phyloP scores from a whole-genome alignment of 2,329 filamentous ascomycete genomes.

The Daldinia eschscholtzii region DNA sequence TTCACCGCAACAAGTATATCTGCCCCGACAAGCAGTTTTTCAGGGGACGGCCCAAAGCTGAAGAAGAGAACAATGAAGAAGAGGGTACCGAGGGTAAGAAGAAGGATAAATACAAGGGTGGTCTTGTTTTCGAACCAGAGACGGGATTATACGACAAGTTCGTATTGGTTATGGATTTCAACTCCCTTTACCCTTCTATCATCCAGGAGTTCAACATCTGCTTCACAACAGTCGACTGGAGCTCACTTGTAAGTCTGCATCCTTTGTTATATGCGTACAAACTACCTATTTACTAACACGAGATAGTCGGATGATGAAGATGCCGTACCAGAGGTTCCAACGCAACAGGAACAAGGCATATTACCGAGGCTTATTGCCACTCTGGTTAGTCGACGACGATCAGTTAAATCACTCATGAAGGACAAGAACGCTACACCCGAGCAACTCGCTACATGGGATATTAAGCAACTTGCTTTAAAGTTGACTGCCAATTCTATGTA shows the following conservation, averaged over 20 bases:
- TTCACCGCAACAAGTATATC: conserved; percentile 96
- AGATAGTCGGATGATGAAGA: conserved; percentile 81
- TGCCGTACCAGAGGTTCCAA: conserved; percentile 86
- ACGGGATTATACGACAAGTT: conserved; percentile 98
- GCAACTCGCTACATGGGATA: conserved; percentile 94
- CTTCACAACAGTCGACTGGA: conserved; percentile 94
- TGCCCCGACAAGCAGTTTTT: conserved; percentile 94
- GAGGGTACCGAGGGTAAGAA: conserved; percentile 85
- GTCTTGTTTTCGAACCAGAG: conserved; percentile 97
- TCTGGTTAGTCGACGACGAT: conserved; percentile 86
- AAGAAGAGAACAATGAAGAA: conserved; percentile 78
- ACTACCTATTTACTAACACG: conserved; percentile 49
- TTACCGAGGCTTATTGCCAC: conserved; percentile 92
- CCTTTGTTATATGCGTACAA: neutral
- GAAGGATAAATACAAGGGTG: conserved; percentile 99
- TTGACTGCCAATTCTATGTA: conserved; percentile 99
- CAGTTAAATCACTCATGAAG: conserved; percentile 98
- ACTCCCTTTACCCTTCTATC: conserved; percentile 97
- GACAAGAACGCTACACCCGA: conserved; percentile 87
- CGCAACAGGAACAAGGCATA: conserved; percentile 83
- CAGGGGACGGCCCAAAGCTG: conserved; percentile 77
- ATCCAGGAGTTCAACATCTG: conserved; percentile 99
- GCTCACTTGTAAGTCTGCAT: conserved; percentile 69
- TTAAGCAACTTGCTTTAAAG: conserved; percentile 96
- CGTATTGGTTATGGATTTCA: conserved; percentile 99